Evolutionary conservation across 2,329 filamentous ascomycete species (phyloP).

Genomic region (Mariannaea sp.): DNA sequence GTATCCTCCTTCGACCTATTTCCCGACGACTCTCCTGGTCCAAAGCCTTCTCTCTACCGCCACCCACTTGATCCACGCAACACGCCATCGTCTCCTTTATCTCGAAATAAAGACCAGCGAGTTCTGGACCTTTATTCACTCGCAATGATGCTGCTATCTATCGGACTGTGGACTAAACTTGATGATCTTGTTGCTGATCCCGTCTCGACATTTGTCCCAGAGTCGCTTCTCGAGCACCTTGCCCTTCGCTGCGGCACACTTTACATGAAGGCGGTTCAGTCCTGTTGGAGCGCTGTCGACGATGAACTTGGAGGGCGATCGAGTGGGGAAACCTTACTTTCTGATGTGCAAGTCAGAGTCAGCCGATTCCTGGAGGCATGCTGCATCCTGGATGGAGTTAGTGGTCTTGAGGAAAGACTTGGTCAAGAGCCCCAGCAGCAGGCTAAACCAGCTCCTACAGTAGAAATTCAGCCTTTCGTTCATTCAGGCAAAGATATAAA

Average conservation of each 20-base stretch:
- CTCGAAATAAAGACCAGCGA: slow-evolving; percentile 58
- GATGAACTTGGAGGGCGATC: slow-evolving; percentile 56
- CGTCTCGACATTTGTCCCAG: slow-evolving; percentile 56
- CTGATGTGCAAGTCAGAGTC: slow-evolving; percentile 57
- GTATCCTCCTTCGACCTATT: slow-evolving; percentile 79
- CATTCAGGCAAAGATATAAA: slow-evolving; percentile 20
- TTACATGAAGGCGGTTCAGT: slow-evolving; percentile 75
- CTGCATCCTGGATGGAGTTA: slow-evolving; percentile 62
- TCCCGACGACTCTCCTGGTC: slow-evolving; percentile 35
- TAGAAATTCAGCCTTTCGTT: background rate
- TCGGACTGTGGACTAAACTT: slow-evolving; percentile 75
- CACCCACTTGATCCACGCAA: slow-evolving; percentile 67
- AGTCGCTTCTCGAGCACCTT: slow-evolving; percentile 66
- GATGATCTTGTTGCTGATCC: slow-evolving; percentile 54
- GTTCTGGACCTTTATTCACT: slow-evolving; percentile 74
- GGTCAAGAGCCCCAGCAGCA: slow-evolving; percentile 53
- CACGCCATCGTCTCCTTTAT: slow-evolving; percentile 53
- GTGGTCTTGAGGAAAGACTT: slow-evolving; percentile 59
- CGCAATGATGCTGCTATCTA: slow-evolving; percentile 72
- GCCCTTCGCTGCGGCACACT: slow-evolving; percentile 72
- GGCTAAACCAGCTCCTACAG: slow-evolving; percentile 1
- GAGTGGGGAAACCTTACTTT: slow-evolving; percentile 57
- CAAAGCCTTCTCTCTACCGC: slow-evolving; percentile 47
- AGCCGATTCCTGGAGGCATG: slow-evolving; percentile 66
- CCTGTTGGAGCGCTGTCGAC: slow-evolving; percentile 73